phyloP scores from a whole-genome alignment of 2,329 filamentous ascomycete species.

The Cercospora sesami region DNA sequence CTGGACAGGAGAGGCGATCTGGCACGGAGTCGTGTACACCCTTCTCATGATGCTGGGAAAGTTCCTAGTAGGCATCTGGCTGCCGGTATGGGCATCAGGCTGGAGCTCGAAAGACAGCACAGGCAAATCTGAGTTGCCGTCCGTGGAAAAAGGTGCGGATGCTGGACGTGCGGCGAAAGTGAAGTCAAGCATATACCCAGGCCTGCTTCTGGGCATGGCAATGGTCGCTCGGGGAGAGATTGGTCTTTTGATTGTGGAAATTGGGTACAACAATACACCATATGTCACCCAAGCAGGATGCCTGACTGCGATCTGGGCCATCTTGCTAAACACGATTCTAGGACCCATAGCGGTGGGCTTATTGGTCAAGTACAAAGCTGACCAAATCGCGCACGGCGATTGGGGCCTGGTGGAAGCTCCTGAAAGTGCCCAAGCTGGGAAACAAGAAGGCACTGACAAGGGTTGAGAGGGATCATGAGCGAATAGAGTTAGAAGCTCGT shows the following conservation, averaged over 20 bases:
- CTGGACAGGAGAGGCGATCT: constrained; percentile 36
- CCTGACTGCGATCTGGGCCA: constrained; percentile 46
- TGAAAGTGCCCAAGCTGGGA: neutral
- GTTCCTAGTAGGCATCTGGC: constrained; percentile 25
- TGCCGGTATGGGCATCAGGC: constrained; percentile 11
- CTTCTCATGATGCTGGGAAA: constrained; percentile 35
- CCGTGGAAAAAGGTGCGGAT: neutral
- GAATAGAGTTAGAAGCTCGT: neutral
- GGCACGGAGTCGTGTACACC: constrained; percentile 35
- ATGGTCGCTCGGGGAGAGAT: constrained; percentile 38
- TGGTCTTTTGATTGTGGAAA: constrained; percentile 35
- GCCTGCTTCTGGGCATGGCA: constrained; percentile 31
- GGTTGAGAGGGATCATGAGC: neutral
- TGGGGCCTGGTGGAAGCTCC: constrained; percentile 24
- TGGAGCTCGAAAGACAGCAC: neutral
- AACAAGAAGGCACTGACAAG: neutral
- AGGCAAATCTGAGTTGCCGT: neutral
- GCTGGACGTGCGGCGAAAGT: neutral
- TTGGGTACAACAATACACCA: constrained; percentile 35
- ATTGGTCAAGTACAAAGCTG: constrained; percentile 41
- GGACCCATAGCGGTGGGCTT: constrained; percentile 56
- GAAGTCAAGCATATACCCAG: constrained; percentile 13
- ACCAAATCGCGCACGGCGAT: constrained; percentile 26
- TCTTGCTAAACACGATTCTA: constrained; percentile 57
- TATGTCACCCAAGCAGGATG: constrained; percentile 33